Base-by-base conservation (phyloP, 352 stramenopile species). In the Aphanomyces euteiches region DNA sequence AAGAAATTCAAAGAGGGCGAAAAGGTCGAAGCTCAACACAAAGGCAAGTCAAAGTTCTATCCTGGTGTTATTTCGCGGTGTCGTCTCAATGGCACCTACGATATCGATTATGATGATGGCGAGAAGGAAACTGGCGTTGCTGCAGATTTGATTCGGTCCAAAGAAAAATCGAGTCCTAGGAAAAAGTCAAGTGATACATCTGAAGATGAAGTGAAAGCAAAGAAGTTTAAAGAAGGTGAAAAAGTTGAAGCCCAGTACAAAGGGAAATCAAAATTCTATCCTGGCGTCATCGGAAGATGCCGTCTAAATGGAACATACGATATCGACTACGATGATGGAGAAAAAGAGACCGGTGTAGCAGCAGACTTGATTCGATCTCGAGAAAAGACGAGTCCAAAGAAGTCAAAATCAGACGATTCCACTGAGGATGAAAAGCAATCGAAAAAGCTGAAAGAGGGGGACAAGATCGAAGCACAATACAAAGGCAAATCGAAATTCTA, bases 281-380 rank as follows among this genome's bases (percentile, higher is more conserved):
- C 79, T 17, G 89, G 91, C 1, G 80, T 74, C 6, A 91, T 97
- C 37, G 73, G 75, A 5, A 71, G 77, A 12, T 80, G 80, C 1
- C 75, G 84, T 40, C 66, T 78, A 43, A 84, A 94, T 65, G 84
- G 84, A 0, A 92, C 82, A 0, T 95, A 87, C 50, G 79, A 90
- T 57, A 79, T 83, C 56, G 75, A 85, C 54, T 94, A 92, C 69
- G 82, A 95, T 39, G 87, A 96, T 56, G 86, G 88, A 19, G 84
- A 92, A 47, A 79, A 78, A 47, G 83, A 90, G 47, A 85, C 68
- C 15, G 68, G 77, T 72, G 77, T 90, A 1, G 40, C 73, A 5
- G 65, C 36, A 34, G 73, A 78, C 6, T 72, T 74, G 0, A 90
- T 89, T 73, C 75, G 71, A 39, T 68, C 71, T 47, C 40, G 40